Evolutionary conservation across 495 filamentous ascomycete species (phyloP).

Genomic region (Xylaria longipes): DNA sequence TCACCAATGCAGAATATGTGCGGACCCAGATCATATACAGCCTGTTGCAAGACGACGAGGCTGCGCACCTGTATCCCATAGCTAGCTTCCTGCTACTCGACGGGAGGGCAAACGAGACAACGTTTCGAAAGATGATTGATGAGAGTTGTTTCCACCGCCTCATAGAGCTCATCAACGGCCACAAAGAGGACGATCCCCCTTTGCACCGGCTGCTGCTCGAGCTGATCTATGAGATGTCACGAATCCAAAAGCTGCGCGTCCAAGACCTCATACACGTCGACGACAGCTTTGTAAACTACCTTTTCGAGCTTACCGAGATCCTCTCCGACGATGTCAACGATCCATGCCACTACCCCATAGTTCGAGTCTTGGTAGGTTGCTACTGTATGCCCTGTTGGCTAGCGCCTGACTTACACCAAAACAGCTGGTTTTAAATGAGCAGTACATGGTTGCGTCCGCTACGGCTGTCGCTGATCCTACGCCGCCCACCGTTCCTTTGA

Average conservation of each 20-base stretch:
- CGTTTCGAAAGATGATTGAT: constrained; percentile 84
- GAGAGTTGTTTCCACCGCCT: constrained; percentile 85
- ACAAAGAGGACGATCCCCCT: constrained; percentile 66
- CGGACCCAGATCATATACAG: constrained; percentile 92
- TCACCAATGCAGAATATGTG: constrained; percentile 79
- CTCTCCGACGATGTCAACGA: constrained; percentile 89
- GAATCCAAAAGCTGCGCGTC: constrained; percentile 80
- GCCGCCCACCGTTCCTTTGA: constrained; percentile 60
- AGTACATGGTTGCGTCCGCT: constrained; percentile 88
- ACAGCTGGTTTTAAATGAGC: constrained; percentile 95
- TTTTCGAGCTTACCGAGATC: constrained; percentile 88
- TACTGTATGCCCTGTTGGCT: constrained; percentile 13
- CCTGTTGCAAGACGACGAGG: constrained; percentile 88
- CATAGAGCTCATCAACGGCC: constrained; percentile 76
- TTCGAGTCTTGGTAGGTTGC: constrained; percentile 80
- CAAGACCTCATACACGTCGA: constrained; percentile 83
- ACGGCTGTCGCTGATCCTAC: constrained; percentile 60
- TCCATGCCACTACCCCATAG: constrained; percentile 95
- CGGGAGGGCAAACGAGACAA: constrained; percentile 76
- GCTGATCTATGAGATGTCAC: constrained; percentile 95
- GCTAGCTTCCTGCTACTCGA: constrained; percentile 90
- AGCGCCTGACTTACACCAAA: constrained; percentile 24
- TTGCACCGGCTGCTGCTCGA: constrained; percentile 85
- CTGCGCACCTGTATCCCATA: constrained; percentile 77
- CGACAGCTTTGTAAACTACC: constrained; percentile 81